Evolutionary conservation across 1,284 basidiomycete species (phyloP).

Genomic region (Takashimella tepidaria): DNA sequence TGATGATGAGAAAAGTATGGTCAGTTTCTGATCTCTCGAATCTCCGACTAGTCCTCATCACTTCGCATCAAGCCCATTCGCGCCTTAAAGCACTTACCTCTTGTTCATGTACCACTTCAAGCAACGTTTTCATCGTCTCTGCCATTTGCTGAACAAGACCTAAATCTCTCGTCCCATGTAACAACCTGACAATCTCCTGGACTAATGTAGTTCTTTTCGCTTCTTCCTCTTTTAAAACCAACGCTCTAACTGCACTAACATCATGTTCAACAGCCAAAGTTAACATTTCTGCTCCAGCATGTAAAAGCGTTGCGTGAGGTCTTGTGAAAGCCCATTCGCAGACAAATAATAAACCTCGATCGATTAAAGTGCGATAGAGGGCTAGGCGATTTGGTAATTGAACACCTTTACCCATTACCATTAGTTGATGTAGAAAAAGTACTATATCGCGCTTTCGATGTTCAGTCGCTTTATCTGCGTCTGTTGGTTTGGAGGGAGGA

Average conservation of each 20-base stretch:
- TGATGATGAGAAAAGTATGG: no score
- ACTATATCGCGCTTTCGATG: slow-evolving; percentile 59
- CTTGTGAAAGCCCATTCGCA: slow-evolving; percentile 78
- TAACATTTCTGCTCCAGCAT: slow-evolving; percentile 82
- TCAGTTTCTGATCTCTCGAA: no score
- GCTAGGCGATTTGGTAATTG: slow-evolving; percentile 79
- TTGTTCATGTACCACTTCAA: slow-evolving; percentile 59
- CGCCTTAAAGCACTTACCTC: slow-evolving; percentile 49
- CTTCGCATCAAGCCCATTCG: no score
- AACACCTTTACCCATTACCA: slow-evolving; percentile 92
- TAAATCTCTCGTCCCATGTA: slow-evolving; percentile 73
- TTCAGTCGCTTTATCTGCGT: slow-evolving; percentile 29
- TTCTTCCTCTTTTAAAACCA: slow-evolving; percentile 74
- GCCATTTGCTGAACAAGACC: slow-evolving; percentile 86
- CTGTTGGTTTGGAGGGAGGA: slow-evolving; percentile 2
- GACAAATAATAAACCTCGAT: slow-evolving; percentile 81
- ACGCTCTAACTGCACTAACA: slow-evolving; percentile 73
- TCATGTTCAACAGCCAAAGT: slow-evolving; percentile 87
- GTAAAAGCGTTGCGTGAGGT: slow-evolving; percentile 57
- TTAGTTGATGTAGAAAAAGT: slow-evolving; percentile 84
- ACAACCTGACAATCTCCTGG: slow-evolving; percentile 66
- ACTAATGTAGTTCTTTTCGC: slow-evolving; percentile 58
- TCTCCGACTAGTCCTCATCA: no score
- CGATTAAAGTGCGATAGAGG: slow-evolving; percentile 84
- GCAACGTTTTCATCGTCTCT: slow-evolving; percentile 77